Conservation (phyloP, 2,329 filamentous ascomycete genomes). For the Grosmannia huntii region DNA sequence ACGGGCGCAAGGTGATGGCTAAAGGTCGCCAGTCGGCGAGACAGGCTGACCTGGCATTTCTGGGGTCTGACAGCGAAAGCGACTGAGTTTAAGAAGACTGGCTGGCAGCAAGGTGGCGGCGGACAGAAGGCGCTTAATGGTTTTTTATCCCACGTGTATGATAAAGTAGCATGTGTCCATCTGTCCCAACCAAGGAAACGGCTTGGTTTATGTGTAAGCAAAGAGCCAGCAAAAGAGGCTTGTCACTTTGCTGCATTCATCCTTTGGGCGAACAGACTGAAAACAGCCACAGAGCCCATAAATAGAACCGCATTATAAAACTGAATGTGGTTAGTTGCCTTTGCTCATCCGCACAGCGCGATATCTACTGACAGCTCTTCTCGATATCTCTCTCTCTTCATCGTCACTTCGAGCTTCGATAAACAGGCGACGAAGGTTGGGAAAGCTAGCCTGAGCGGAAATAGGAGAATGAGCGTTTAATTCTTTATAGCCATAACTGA, state of each 20-base stretch:
- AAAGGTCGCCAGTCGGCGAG: conserved; percentile 32
- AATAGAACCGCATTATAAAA: conserved; percentile 97
- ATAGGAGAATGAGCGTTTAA: conserved; percentile 2
- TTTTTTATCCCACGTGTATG: neutral
- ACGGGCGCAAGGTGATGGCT: conserved; percentile 24
- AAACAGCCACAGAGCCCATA: conserved; percentile 89
- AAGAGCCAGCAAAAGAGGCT: neutral
- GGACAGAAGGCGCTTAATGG: neutral
- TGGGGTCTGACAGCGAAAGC: conserved; percentile 47
- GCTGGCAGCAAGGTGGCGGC: neutral
- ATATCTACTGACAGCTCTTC: conserved; percentile 57
- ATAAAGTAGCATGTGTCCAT: neutral
- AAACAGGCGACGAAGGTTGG: conserved; percentile 90
- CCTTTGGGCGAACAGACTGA: conserved; percentile 83
- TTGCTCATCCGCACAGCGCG: neutral
- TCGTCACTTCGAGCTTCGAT: conserved; percentile 86
- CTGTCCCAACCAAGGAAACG: neutral
- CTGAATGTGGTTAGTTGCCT: conserved; percentile 29
- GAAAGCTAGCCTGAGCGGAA: conserved; percentile 57
- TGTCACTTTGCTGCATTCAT: conserved; percentile 43
- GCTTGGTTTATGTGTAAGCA: neutral
- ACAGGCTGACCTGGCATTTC: conserved; percentile 45
- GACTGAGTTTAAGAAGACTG: conserved; percentile 45
- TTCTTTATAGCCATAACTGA: too few relatives aligned
- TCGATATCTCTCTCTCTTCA: conserved; percentile 87